These are phyloP conservation scores for Lyophyllum semitale DNA, from an alignment of 768 basidiomycete species.

Conservation along the genomic window DNA sequence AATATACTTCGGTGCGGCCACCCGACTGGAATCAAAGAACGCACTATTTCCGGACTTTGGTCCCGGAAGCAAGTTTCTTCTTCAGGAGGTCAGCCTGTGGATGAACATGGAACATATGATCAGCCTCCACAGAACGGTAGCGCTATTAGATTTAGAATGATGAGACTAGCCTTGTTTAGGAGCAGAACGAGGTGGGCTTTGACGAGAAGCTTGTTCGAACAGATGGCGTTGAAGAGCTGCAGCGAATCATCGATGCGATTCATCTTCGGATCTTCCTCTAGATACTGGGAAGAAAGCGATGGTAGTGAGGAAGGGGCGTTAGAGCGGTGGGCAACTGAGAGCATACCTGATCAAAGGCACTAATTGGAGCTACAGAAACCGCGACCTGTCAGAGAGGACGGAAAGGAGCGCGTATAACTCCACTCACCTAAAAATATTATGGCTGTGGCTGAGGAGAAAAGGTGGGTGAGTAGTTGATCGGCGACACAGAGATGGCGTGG, in stretches of 20 bases:
- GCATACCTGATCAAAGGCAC: constrained; percentile 81
- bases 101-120: constrained; percentile 6
- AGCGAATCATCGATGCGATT: constrained; percentile 84
- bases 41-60: constrained; percentile 76
- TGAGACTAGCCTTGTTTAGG: constrained; percentile 67
- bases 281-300: constrained; percentile 49
- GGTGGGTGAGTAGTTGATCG: neutral
- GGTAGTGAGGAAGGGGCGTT: neutral
- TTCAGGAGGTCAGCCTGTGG: constrained; percentile 69
- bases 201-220: constrained; percentile 72
- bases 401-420: neutral
- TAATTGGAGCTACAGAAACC: constrained; percentile 61
- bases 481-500: neutral
- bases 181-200: constrained; percentile 74
- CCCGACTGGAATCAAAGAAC: constrained; percentile 28
- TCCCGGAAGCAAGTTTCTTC: constrained; percentile 68
- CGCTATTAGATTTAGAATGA: neutral
- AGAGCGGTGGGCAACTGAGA: neutral
- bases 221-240: constrained; percentile 74
- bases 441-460: constrained; percentile 59
- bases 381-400: neutral
- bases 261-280: constrained; percentile 78
- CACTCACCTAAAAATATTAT: constrained; percentile 70
- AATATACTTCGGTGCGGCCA: neutral
- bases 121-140: neutral